Percentiles rank a stretch among this genome's conserved stretches.
Evolutionary conservation across 495 filamentous ascomycete genomes (phyloP).

Genomic region (Xylaria acuta): DNA sequence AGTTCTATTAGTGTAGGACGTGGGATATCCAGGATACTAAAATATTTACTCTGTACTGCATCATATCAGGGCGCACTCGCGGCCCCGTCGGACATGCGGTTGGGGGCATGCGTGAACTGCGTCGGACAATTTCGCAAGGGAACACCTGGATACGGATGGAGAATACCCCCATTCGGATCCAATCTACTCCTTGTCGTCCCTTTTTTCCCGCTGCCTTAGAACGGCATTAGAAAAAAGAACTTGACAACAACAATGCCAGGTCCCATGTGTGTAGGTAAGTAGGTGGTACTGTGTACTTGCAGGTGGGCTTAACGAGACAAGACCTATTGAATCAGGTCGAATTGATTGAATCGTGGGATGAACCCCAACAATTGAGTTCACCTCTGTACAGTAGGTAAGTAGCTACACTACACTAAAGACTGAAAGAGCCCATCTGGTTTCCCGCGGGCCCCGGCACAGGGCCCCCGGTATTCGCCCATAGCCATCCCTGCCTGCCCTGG

Average conservation of each 20-base stretch:
- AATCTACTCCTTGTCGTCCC: neutral
- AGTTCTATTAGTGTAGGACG: neutral
- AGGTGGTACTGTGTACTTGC: slow-evolving; percentile 18
- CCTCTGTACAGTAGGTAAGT: no score
- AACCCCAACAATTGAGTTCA: slow-evolving; percentile 45
- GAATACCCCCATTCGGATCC: slow-evolving; percentile 8
- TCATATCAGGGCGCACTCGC: neutral
- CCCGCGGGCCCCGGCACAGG: slow-evolving; percentile 22
- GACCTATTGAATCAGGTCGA: slow-evolving; percentile 22
- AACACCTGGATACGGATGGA: neutral
- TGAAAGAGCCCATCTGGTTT: slow-evolving; percentile 13
- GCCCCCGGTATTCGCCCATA: neutral
- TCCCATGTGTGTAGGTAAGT: neutral
- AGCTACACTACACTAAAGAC: neutral
- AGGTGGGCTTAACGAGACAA: slow-evolving; percentile 25
- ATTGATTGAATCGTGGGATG: neutral
- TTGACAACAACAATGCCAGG: neutral
- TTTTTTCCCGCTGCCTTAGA: no score
- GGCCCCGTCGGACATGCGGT: slow-evolving; percentile 27
- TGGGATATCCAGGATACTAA: neutral
- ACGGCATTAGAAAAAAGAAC: neutral
- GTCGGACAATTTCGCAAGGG: slow-evolving; percentile 19
- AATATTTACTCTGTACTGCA: neutral
- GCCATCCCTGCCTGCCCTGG: neutral
- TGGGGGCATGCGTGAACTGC: slow-evolving; percentile 24